Percentiles rank a stretch among this genome's conserved stretches.
Conservation (phyloP, 495 filamentous ascomycete genomes). For the Aspergillus campestris region DNA sequence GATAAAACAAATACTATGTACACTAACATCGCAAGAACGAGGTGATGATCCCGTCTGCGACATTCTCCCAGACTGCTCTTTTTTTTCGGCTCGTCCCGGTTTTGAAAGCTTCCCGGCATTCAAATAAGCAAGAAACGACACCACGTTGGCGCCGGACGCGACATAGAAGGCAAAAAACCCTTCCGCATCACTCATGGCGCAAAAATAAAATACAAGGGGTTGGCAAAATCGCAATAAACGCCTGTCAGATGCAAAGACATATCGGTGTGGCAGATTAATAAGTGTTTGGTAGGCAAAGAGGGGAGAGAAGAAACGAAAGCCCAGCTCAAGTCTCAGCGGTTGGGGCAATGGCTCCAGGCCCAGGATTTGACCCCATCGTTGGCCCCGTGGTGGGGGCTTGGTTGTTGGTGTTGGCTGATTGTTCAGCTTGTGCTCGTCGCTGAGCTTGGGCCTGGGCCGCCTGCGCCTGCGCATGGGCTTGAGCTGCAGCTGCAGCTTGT, state of each 20-base stretch:
- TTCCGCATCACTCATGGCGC: neutral
- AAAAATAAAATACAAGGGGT: constrained; percentile 9
- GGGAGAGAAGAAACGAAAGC: constrained; percentile 16
- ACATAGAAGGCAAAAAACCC: no score
- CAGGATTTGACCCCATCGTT: constrained; percentile 27
- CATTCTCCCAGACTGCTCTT: constrained; percentile 12
- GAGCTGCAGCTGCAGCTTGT: constrained; percentile 35
- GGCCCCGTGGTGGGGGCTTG: constrained; percentile 18
- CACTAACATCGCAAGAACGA: constrained; percentile 25
- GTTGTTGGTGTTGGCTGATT: constrained; percentile 23
- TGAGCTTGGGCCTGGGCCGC: constrained; percentile 31
- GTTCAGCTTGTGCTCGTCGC: constrained; percentile 35
- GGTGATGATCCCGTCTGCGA: constrained; percentile 20
- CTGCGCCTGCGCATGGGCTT: constrained; percentile 42
- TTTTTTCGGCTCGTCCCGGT: neutral
- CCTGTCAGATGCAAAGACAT: constrained; percentile 33
- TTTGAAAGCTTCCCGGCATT: constrained; percentile 10
- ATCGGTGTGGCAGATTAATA: constrained; percentile 11
- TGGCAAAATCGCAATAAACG: constrained; percentile 25
- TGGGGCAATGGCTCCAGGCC: constrained; percentile 22
- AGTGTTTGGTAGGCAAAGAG: constrained; percentile 7
- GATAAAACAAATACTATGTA: constrained; percentile 31
- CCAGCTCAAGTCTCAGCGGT: constrained; percentile 29
- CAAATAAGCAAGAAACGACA: constrained; percentile 4
- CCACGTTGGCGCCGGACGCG: no score